Conservation (phyloP, 352 stramenopile genomes). For the Phytophthora pini region DNA sequence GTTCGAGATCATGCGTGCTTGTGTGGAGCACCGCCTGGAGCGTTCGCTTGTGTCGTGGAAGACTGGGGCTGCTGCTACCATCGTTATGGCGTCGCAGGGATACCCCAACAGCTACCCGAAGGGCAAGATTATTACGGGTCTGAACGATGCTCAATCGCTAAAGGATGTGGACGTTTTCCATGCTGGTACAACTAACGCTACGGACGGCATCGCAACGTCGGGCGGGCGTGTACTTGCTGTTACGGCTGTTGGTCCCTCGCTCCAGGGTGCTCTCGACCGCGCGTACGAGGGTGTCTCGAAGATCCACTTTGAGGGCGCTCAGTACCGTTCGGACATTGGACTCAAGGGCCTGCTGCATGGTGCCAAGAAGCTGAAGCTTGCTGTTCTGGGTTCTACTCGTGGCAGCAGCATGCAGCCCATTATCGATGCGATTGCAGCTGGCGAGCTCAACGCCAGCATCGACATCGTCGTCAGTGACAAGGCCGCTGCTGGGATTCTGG, state of each 20-base stretch:
- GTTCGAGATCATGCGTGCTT: conserved; percentile 98
- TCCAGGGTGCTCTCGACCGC: conserved; percentile 92
- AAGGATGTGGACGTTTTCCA: conserved; percentile 98
- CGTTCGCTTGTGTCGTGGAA: conserved; percentile 91
- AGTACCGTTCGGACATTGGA: conserved; percentile 98
- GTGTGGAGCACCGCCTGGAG: conserved; percentile 93
- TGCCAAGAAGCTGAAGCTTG: conserved; percentile 88
- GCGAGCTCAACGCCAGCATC: conserved; percentile 94
- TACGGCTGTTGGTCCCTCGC: conserved; percentile 90
- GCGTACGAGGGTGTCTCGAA: conserved; percentile 92
- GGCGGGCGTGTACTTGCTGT: conserved; percentile 98
- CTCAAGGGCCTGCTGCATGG: conserved; percentile 92
- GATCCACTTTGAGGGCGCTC: conserved; percentile 93
- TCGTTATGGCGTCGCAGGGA: conserved; percentile 96
- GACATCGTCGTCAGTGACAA: conserved; percentile 98
- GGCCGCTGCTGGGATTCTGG: conserved; percentile 92
- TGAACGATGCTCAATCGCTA: conserved; percentile 86
- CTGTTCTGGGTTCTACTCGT: conserved; percentile 96
- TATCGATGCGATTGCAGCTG: conserved; percentile 93
- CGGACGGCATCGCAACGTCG: conserved; percentile 86
- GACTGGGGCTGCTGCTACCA: conserved; percentile 92
- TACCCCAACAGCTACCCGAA: conserved; percentile 99
- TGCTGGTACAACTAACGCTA: conserved; percentile 93
- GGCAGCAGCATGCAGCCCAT: conserved; percentile 96
- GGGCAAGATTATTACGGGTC: conserved; percentile 94